A percentile compares a stretch with the other conserved stretches of the same genome.
Evolutionary conservation across 1,284 basidiomycete genomes (phyloP).

Genomic region (Termitomyces sp.): DNA sequence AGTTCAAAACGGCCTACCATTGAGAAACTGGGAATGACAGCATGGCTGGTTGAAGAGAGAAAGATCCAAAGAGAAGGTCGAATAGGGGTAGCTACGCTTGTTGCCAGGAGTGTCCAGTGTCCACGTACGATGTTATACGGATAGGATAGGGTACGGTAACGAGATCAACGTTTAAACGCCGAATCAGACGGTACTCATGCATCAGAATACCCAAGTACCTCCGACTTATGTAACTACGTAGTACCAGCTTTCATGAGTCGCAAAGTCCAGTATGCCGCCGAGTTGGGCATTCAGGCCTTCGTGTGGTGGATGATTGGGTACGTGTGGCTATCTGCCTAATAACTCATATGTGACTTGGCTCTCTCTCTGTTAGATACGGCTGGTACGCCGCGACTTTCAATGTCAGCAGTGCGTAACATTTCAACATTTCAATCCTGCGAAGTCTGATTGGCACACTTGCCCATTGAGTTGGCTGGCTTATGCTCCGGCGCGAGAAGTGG

Average conservation of each 20-base stretch:
- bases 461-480: slow-evolving; percentile 34
- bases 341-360: background rate
- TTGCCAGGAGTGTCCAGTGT: no score
- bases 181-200: no score
- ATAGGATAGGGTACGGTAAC: no score
- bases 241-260: slow-evolving; percentile 4
- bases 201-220: no score
- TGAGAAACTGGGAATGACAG: slow-evolving; percentile 30
- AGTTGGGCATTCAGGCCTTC: slow-evolving; percentile 21
- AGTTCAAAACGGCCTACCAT: slow-evolving; percentile 26
- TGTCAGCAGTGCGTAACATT: slow-evolving; percentile 30
- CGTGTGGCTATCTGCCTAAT: slow-evolving; percentile 5
- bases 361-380: slow-evolving; percentile 22
- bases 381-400: slow-evolving; percentile 35
- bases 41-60: slow-evolving; percentile 18
- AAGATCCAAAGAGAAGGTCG: no score
- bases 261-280: slow-evolving; percentile 8
- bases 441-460: background rate
- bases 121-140: no score
- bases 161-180: no score
- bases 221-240: background rate
- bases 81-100: background rate
- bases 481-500: slow-evolving; percentile 22
- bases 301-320: slow-evolving; percentile 26
- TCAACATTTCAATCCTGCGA: background rate